Evolutionary conservation across 169 alveolate genomes (phyloP).

Genomic region (Perkinsus chesapeaki): DNA sequence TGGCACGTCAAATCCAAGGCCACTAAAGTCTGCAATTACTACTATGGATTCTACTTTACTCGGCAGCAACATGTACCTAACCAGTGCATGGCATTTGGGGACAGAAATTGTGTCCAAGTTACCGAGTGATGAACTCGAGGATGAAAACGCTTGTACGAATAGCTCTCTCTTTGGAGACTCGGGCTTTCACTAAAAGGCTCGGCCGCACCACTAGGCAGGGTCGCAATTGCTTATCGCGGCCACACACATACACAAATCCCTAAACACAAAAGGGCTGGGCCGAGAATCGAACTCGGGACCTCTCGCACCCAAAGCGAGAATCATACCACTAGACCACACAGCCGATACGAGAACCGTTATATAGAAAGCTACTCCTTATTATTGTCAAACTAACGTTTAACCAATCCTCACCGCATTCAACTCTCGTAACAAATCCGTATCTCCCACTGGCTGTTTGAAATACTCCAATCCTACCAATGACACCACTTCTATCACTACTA

Average conservation of each 20-base stretch:
- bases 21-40: background rate
- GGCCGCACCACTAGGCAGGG: background rate
- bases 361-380: background rate
- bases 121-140: background rate
- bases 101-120: background rate
- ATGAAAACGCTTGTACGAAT: background rate
- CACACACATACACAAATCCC: background rate
- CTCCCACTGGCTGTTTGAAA: background rate
- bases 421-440: background rate
- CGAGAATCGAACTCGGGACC: conserved; percentile 6
- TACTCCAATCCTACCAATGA: background rate
- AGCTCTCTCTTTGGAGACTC: background rate
- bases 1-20: background rate
- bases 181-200: background rate
- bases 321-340: conserved; percentile 4
- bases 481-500: background rate
- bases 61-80: background rate
- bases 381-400: background rate
- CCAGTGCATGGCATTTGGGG: background rate
- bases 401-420: background rate
- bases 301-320: conserved; percentile 5
- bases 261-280: background rate
- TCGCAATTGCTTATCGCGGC: background rate
- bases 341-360: background rate
- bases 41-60: background rate